Evolutionary conservation across 2,329 filamentous ascomycete genomes (phyloP).

Genomic region (Periconia digitata): DNA sequence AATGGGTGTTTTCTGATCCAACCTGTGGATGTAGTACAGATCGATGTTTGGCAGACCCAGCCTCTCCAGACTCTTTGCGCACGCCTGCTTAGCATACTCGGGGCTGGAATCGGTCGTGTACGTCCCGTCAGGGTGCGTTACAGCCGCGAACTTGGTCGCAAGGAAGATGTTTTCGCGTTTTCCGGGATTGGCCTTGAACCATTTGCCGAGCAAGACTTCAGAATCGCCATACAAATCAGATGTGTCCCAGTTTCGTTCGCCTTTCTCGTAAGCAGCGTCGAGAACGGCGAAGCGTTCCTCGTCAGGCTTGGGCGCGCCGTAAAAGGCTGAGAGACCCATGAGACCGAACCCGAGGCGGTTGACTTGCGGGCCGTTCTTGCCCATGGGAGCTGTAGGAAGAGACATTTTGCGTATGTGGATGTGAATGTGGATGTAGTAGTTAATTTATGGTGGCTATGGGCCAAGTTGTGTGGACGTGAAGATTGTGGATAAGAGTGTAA

Average conservation of each 20-base stretch:
- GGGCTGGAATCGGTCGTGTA: conserved; percentile 37
- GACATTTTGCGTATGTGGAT: conserved; percentile 21
- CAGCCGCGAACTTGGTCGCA: conserved; percentile 43
- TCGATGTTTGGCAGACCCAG: conserved; percentile 49
- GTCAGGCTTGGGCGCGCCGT: conserved; percentile 50
- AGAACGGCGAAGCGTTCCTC: conserved; percentile 54
- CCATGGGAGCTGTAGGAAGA: conserved; percentile 50
- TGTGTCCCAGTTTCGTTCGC: conserved; percentile 40
- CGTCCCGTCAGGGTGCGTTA: conserved; percentile 53
- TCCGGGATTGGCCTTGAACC: conserved; percentile 41
- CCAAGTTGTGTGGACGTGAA: not conserved
- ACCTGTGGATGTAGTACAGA: conserved; percentile 49
- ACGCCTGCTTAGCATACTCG: conserved; percentile 45
- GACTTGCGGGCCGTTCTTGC: conserved; percentile 53
- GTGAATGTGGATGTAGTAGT: not conserved
- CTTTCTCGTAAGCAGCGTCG: conserved; percentile 53
- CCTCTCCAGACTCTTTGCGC: conserved; percentile 43
- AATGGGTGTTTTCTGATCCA: conserved; percentile 48
- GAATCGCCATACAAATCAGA: conserved; percentile 37
- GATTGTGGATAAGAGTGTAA: not conserved
- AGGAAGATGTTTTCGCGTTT: conserved; percentile 52
- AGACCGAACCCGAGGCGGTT: conserved; percentile 54
- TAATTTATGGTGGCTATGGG: not conserved
- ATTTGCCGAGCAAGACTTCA: conserved; percentile 38
- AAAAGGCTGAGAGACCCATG: conserved; percentile 53